Percentiles rank a stretch among this genome's conserved stretches.
Conservation (phyloP, 2,329 filamentous ascomycete genomes). For the Microsporum canis region DNA sequence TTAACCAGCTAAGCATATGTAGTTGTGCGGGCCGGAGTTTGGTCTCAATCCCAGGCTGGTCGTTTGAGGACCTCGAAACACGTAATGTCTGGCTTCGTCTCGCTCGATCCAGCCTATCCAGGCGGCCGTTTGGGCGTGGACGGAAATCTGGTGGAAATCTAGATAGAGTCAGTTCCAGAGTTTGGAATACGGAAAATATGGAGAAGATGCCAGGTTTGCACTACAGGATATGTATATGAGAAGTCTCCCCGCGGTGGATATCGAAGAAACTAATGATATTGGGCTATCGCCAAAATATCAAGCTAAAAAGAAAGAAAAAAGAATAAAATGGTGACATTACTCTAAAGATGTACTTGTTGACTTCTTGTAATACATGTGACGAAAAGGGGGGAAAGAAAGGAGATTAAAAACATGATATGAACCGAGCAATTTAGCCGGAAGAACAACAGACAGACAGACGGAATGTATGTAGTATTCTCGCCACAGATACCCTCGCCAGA, state of each 20-base stretch:
- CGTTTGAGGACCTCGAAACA: not conserved
- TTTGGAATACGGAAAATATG: not conserved
- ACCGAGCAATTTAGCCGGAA: not conserved
- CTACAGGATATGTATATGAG: too few relatives aligned
- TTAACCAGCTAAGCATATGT: not conserved
- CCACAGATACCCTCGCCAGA: not conserved
- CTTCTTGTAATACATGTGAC: not conserved
- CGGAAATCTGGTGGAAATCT: not conserved
- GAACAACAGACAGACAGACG: not conserved
- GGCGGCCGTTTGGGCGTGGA: not conserved
- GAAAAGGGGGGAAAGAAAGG: not conserved
- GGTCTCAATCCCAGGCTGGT: not conserved
- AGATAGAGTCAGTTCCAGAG: not conserved
- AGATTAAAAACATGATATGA: not conserved
- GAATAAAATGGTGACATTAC: not conserved
- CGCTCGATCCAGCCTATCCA: not conserved
- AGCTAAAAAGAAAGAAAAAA: not conserved
- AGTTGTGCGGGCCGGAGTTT: not conserved
- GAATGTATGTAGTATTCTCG: not conserved
- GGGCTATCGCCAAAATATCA: too few relatives aligned
- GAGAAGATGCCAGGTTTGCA: not conserved
- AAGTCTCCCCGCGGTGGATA: not conserved
- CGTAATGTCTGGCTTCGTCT: not conserved
- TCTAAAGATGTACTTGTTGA: not conserved
- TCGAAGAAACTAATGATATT: not conserved